A percentile compares a stretch with the other conserved stretches of the same genome.
phyloP scores from a whole-genome alignment of 2,329 filamentous ascomycete species.

The Graphilbum ipis-grandicollis region DNA sequence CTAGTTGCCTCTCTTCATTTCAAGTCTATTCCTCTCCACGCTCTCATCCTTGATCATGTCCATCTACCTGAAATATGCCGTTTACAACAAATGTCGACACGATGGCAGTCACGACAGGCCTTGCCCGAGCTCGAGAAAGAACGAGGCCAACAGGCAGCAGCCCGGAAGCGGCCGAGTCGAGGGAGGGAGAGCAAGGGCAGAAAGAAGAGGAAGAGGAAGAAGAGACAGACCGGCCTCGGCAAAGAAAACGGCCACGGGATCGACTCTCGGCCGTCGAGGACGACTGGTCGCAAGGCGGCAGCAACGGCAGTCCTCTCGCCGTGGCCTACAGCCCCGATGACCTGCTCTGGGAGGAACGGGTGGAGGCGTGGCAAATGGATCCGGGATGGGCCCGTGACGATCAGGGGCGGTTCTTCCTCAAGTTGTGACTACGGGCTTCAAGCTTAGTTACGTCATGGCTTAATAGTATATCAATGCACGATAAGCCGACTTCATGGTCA shows the following conservation, averaged over 20 bases:
- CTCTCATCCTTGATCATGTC: conserved; percentile 2
- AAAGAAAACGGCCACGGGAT: too few relatives aligned
- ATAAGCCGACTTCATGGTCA: too few relatives aligned
- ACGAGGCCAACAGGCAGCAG: too few relatives aligned
- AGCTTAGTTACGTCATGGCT: background rate
- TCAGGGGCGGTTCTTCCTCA: conserved; percentile 1
- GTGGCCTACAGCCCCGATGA: conserved; percentile 1
- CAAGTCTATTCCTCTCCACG: background rate
- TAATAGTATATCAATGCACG: background rate
- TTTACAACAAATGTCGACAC: conserved; percentile 1
- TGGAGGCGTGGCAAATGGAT: conserved; percentile 1
- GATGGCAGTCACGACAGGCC: too few relatives aligned
- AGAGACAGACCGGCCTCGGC: too few relatives aligned
- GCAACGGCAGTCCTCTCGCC: conserved; percentile 1
- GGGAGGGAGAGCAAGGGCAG: too few relatives aligned
- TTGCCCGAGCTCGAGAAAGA: too few relatives aligned
- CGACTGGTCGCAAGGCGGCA: background rate
- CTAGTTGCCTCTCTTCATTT: too few relatives aligned
- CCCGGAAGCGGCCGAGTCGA: too few relatives aligned
- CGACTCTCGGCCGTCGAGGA: background rate
- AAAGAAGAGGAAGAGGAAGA: too few relatives aligned
- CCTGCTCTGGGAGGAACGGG: conserved; percentile 4
- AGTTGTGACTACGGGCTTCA: conserved; percentile 3
- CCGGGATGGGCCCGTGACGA: conserved; percentile 1
- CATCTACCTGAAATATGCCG: conserved; percentile 5